Evolutionary conservation across 805 yeast species (phyloP).

Genomic region (Priceomyces castillae): DNA sequence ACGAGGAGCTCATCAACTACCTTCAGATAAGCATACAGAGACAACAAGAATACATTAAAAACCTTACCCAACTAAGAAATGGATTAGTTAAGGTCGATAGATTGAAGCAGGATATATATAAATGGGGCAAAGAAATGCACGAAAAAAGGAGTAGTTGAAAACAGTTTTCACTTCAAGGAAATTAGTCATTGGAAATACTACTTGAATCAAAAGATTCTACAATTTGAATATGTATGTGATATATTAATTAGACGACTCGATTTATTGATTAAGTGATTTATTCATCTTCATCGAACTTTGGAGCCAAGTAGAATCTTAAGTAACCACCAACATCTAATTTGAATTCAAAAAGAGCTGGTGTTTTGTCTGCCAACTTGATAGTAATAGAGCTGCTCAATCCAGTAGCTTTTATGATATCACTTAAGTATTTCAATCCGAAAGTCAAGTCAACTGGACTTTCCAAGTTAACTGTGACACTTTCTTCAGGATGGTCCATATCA

Average conservation of each 20-base stretch:
- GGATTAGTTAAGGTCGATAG: slow-evolving; percentile 79
- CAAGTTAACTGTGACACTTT: slow-evolving; percentile 70
- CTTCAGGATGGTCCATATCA: slow-evolving; percentile 77
- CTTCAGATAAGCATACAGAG: slow-evolving; percentile 45
- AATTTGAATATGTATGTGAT: not conserved
- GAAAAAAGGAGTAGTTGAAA: slow-evolving; percentile 35
- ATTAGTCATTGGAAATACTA: not conserved
- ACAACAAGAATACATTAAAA: slow-evolving; percentile 79
- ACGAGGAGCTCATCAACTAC: slow-evolving; percentile 47
- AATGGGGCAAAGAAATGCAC: slow-evolving; percentile 86
- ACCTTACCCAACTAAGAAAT: slow-evolving; percentile 67
- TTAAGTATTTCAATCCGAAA: slow-evolving; percentile 87
- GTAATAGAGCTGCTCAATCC: slow-evolving; percentile 73
- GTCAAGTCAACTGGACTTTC: slow-evolving; percentile 84
- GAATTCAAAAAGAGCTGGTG: slow-evolving; percentile 93
- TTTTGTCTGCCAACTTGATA: slow-evolving; percentile 81
- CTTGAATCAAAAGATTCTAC: not conserved
- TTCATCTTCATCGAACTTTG: slow-evolving; percentile 93
- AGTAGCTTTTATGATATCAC: slow-evolving; percentile 90
- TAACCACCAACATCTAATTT: slow-evolving; percentile 83
- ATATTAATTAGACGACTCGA: not conserved
- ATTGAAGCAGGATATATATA: slow-evolving; percentile 61
- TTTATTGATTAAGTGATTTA: slow-evolving; percentile 1
- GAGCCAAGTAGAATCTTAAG: slow-evolving; percentile 94
- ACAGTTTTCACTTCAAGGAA: not conserved